Evolutionary conservation across 495 filamentous ascomycete species (phyloP), one percentile per base, ranked within the genome.

Genomic region (Viridothelium virens): DNA sequence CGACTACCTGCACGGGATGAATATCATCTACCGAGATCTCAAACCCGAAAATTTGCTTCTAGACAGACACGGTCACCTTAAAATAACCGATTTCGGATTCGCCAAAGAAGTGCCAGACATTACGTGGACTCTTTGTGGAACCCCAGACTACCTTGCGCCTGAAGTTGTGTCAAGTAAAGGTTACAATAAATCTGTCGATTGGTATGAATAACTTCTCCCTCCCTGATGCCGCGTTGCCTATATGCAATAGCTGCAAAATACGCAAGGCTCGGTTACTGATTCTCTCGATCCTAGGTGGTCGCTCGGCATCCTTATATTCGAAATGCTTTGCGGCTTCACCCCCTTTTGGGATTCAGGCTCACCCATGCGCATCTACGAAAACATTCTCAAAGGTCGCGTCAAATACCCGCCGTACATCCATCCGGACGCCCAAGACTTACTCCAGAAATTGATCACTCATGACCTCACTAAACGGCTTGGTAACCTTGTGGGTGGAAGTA

Each of bases 1-100:
- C 33, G 94, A 98, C 70, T 98, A 97, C 74, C 84, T 98, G n/a
- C 94, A 98, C 79, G 83, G 85, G 36, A 86, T 91, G 72, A 87
- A 96, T 73, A 97, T 98, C 69, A 97, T 98, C 72, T 98, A 98
- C 79, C 88, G 94, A 69, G 94, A 98, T 78, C 77, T 98, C 65
- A 98, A 98, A 75, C 94, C 94, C 3, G 94, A 98, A 76, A 98
- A 98, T 74, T 75, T 98, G 68, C 83, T 98, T 16, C 83, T 98
- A 47, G 94, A 98, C 76, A 87, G 95, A 38, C 93, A 98, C 79
- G 94, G 94, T 11, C 94, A 98, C 76, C 78, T 98, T 65, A 97
- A 97, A 78, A 97, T 98, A 70, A 97, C 95, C 34, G 94, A 98
- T 81, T 98, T 98, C 77, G 94, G 94, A 1, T 97, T 98, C 73